A percentile compares a stretch with the other conserved stretches of the same genome.
Evolutionary conservation across 257 asterid species (phyloP).

Genomic region (Rehmannia glutinosa): DNA sequence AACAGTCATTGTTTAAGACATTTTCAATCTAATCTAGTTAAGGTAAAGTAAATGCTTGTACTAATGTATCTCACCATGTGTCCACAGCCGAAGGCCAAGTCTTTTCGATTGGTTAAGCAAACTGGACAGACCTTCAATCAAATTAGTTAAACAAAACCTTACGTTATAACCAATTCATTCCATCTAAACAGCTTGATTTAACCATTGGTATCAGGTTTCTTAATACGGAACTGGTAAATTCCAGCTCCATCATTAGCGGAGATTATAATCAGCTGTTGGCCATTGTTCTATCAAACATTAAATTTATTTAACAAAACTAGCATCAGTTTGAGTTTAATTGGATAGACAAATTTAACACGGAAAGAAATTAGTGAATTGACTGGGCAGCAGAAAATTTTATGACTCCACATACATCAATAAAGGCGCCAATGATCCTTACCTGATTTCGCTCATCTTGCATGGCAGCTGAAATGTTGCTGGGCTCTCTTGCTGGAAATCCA

Average conservation of each 20-base stretch:
- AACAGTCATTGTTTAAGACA: background rate
- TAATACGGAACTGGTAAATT: background rate
- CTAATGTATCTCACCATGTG: slow-evolving; percentile 50
- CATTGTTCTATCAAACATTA: no score
- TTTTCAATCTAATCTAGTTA: background rate
- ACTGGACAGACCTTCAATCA: slow-evolving; percentile 59
- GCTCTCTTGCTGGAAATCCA: slow-evolving; percentile 24
- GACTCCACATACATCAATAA: background rate
- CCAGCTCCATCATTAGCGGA: background rate
- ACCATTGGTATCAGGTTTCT: background rate
- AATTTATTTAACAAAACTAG: background rate
- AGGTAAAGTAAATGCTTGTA: background rate
- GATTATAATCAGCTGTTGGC: background rate
- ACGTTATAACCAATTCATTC: background rate
- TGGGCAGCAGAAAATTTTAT: background rate
- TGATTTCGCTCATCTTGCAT: slow-evolving; percentile 46
- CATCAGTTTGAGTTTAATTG: background rate
- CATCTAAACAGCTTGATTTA: background rate
- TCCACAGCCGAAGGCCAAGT: slow-evolving; percentile 77
- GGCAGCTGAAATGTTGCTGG: slow-evolving; percentile 30
- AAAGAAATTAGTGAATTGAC: no score
- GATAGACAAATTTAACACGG: no score
- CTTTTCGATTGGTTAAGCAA: slow-evolving; percentile 56
- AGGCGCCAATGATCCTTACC: slow-evolving; percentile 41
- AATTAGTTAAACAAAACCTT: background rate